These are phyloP conservation scores for Jamesozyma spencerorum DNA, from an alignment of 805 yeast genomes.

Conservation along the genomic window DNA sequence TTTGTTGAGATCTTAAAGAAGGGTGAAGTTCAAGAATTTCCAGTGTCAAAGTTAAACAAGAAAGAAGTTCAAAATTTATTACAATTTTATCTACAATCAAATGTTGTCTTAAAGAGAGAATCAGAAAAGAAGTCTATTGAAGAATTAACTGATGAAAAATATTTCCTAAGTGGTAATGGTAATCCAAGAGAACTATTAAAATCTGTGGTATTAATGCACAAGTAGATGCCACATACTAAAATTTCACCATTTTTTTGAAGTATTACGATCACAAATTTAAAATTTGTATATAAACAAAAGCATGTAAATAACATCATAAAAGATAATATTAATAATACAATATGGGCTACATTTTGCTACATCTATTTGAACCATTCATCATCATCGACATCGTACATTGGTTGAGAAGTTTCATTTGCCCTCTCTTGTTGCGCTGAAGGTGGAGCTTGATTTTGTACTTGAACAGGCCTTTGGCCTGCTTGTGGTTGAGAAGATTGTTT, in stretches of 20 bases:
- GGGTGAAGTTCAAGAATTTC: conserved; percentile 32
- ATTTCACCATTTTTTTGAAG: no score
- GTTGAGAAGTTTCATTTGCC: conserved; percentile 9
- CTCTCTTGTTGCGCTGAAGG: conserved; percentile 1
- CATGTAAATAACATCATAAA: conserved; percentile 6
- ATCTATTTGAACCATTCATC: conserved; percentile 28
- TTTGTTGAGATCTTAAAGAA: conserved; percentile 41
- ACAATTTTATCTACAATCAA: conserved; percentile 33
- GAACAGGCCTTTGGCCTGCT: background rate
- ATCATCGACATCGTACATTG: conserved; percentile 27
- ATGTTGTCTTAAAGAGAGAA: conserved; percentile 33
- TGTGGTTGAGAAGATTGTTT: background rate
- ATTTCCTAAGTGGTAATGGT: conserved; percentile 54
- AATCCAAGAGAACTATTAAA: conserved; percentile 47
- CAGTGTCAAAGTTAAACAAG: conserved; percentile 36
- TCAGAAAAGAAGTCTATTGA: conserved; percentile 27
- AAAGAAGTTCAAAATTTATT: conserved; percentile 38
- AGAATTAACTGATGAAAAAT: conserved; percentile 39
- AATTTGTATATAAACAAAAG: conserved; percentile 1
- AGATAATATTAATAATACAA: background rate
- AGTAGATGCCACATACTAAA: background rate
- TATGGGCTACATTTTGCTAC: background rate
- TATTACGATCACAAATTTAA: no score
- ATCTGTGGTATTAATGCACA: conserved; percentile 20
- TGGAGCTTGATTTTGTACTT: background rate